Evolutionary conservation across 805 yeast genomes (phyloP).

Genomic region (Yamadazyma olivae): DNA sequence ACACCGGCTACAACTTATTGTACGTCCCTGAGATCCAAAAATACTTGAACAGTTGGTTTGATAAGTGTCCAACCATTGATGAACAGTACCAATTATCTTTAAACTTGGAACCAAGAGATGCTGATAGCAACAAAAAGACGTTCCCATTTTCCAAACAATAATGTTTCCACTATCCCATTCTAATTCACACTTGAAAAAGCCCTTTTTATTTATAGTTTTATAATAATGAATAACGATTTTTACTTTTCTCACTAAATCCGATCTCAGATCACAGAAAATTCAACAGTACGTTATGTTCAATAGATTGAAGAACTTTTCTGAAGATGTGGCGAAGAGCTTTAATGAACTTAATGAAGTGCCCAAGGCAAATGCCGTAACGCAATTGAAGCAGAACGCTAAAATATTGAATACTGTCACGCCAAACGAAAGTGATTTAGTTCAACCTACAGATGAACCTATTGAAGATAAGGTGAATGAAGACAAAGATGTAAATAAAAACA

Average conservation of each 20-base stretch:
- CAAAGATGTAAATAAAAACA: slow-evolving; percentile 12
- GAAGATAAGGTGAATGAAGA: not conserved
- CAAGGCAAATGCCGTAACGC: slow-evolving; percentile 20
- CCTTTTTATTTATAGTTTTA: not conserved
- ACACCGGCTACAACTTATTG: slow-evolving; percentile 61
- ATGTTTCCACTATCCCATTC: not conserved
- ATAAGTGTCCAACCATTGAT: slow-evolving; percentile 68
- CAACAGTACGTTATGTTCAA: slow-evolving; percentile 44
- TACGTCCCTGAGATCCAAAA: slow-evolving; percentile 63
- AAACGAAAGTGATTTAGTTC: slow-evolving; percentile 40
- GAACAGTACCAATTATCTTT: slow-evolving; percentile 76
- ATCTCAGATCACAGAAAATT: too few species aligned
- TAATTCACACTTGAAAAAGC: not conserved
- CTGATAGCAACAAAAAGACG: slow-evolving; percentile 4
- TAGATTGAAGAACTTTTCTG: slow-evolving; percentile 40
- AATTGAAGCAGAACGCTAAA: slow-evolving; percentile 30
- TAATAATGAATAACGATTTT: too few species aligned
- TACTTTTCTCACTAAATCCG: too few species aligned
- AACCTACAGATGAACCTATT: slow-evolving; percentile 42
- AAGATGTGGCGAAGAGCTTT: slow-evolving; percentile 43
- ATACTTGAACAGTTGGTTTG: slow-evolving; percentile 51
- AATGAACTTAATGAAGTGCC: slow-evolving; percentile 28
- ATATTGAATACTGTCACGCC: slow-evolving; percentile 46
- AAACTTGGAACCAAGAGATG: slow-evolving; percentile 69
- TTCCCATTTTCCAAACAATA: slow-evolving; percentile 8